Evolutionary conservation across 768 basidiomycete species (phyloP).

Genomic region (Rhodotorula sphaerocarpa): DNA sequence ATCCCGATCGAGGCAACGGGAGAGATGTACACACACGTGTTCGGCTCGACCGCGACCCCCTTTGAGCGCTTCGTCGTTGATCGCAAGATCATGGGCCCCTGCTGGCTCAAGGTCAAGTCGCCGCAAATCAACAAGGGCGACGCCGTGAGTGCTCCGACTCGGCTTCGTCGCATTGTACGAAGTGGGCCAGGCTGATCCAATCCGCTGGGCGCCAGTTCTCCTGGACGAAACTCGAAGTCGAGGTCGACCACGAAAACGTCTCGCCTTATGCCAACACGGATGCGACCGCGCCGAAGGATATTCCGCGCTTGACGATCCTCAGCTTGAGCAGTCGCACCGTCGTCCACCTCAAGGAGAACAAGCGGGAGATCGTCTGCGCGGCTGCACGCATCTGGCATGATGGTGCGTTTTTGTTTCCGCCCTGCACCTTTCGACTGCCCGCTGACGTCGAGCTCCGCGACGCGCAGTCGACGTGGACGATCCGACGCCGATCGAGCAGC

Average conservation of each 20-base stretch:
- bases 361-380: slow-evolving; percentile 81
- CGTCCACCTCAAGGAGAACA: slow-evolving; percentile 87
- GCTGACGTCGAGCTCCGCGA: background rate
- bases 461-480: slow-evolving; percentile 75
- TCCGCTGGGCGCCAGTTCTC: slow-evolving; percentile 58
- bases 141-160: slow-evolving; percentile 60
- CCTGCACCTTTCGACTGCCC: too few relatives aligned
- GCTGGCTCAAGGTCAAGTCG: slow-evolving; percentile 82
- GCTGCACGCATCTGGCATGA: slow-evolving; percentile 76
- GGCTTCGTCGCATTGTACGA: too few relatives aligned
- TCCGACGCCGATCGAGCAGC: slow-evolving; percentile 75
- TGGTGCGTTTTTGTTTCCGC: slow-evolving; percentile 47
- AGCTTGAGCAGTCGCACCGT: slow-evolving; percentile 80
- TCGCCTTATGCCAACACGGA: slow-evolving; percentile 72
- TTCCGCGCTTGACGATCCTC: slow-evolving; percentile 82
- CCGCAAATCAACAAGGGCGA: slow-evolving; percentile 61
- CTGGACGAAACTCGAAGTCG: slow-evolving; percentile 91
- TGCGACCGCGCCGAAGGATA: slow-evolving; percentile 60
- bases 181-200: background rate
- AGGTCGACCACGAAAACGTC: slow-evolving; percentile 72
- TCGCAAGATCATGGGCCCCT: slow-evolving; percentile 97
- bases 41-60: slow-evolving; percentile 83
- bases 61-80: slow-evolving; percentile 91
- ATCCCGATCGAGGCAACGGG: slow-evolving; percentile 66
- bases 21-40: slow-evolving; percentile 74